Evolutionary conservation across 495 filamentous ascomycete genomes (phyloP).

Genomic region (Bacidia rubella): DNA sequence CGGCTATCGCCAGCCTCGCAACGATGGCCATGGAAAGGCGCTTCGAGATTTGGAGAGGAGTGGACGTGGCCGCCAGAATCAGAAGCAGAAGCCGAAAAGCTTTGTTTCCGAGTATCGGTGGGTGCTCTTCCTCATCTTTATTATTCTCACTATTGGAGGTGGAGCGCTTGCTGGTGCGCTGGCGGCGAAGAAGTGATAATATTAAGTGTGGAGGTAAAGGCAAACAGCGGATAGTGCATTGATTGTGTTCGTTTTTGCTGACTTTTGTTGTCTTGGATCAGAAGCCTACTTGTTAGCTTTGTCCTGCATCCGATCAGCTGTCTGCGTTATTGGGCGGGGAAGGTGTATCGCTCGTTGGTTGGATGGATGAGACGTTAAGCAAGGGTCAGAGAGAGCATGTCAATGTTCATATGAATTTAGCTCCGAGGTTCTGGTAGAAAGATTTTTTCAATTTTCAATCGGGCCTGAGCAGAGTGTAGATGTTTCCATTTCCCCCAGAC

Average conservation of each 20-base stretch:
- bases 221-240: too few species aligned
- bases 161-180: not conserved
- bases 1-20: slow-evolving; percentile 4
- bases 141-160: not conserved
- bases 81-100: not conserved
- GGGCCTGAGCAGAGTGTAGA: not conserved
- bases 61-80: too few species aligned
- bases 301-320: too few species aligned
- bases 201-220: not conserved
- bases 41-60: not conserved
- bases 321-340: too few species aligned
- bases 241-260: too few species aligned
- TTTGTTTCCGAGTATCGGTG: not conserved
- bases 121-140: not conserved
- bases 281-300: too few species aligned
- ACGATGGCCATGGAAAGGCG: not conserved
- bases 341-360: too few species aligned
- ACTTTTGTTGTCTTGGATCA: too few species aligned
- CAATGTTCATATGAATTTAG: not conserved
- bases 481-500: not conserved
- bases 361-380: too few species aligned
- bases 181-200: not conserved
- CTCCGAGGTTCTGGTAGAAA: not conserved
- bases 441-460: too few species aligned
- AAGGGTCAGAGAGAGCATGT: not conserved